phyloP scores from a whole-genome alignment of 2,329 filamentous ascomycete species.

The Podosphaera leucotricha region DNA sequence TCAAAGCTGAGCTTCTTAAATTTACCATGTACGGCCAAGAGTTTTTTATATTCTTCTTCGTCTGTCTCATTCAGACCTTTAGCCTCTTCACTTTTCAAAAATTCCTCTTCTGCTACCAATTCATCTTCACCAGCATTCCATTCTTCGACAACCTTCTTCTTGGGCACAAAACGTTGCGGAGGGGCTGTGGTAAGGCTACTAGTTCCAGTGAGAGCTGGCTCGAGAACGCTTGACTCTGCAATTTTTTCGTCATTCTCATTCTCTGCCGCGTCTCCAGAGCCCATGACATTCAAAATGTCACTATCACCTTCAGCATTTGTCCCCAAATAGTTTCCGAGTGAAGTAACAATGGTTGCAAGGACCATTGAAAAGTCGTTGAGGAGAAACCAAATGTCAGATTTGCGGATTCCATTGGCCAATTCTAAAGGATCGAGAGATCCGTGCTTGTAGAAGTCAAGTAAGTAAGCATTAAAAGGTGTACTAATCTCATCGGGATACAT shows the following conservation, averaged over 20 bases:
- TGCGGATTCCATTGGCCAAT: slow-evolving; percentile 38
- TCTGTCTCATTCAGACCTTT: slow-evolving; percentile 14
- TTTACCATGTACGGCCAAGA: slow-evolving; percentile 33
- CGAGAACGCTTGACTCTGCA: slow-evolving; percentile 10
- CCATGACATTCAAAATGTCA: slow-evolving; percentile 20
- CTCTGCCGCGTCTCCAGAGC: slow-evolving; percentile 25
- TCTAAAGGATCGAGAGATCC: slow-evolving; percentile 37
- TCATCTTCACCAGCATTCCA: slow-evolving; percentile 22
- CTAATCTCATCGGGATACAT: slow-evolving; percentile 30
- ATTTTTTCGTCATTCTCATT: slow-evolving; percentile 16
- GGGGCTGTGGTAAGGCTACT: not conserved
- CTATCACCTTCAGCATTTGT: slow-evolving; percentile 25
- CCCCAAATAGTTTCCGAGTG: slow-evolving; percentile 32
- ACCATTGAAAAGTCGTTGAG: slow-evolving; percentile 43
- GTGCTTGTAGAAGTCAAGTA: slow-evolving; percentile 59
- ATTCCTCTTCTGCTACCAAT: slow-evolving; percentile 18
- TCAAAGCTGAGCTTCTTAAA: slow-evolving; percentile 32
- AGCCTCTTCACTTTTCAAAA: slow-evolving; percentile 14
- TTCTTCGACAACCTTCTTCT: slow-evolving; percentile 23
- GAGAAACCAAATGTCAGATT: slow-evolving; percentile 37
- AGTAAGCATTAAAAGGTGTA: slow-evolving; percentile 37
- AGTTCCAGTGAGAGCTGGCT: slow-evolving; percentile 1
- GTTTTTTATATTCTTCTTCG: slow-evolving; percentile 20
- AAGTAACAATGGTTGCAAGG: slow-evolving; percentile 48
- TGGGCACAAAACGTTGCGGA: slow-evolving; percentile 4